These are phyloP conservation scores for Phylloporus scabripes DNA, from an alignment of 768 basidiomycete genomes.

Conservation along the genomic window DNA sequence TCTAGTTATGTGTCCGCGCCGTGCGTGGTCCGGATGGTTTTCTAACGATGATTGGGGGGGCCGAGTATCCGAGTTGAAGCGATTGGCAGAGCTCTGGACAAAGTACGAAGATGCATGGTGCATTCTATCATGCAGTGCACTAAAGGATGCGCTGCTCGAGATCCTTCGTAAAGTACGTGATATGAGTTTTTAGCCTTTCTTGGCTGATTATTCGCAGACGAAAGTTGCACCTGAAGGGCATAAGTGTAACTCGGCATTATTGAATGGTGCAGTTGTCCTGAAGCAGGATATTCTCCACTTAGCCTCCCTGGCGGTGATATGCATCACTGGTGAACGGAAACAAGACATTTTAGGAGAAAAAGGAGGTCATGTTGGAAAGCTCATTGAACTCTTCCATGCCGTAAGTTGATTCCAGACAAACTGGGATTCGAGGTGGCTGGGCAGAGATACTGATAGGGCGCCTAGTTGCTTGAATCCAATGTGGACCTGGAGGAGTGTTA, in stretches of 20 bases:
- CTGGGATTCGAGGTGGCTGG: neutral
- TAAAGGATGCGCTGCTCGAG: constrained; percentile 9
- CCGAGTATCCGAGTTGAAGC: constrained; percentile 7
- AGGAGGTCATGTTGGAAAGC: neutral
- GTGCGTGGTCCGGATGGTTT: constrained; percentile 11
- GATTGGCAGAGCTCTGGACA: constrained; percentile 7
- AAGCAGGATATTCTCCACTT: constrained; percentile 18
- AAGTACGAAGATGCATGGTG: constrained; percentile 2
- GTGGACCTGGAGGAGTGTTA: constrained; percentile 15
- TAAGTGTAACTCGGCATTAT: constrained; percentile 21
- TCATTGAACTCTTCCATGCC: constrained; percentile 22
- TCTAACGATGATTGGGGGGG: constrained; percentile 6
- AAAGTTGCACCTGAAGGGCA: constrained; percentile 9
- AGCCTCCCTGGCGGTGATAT: constrained; percentile 11
- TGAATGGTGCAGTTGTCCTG: constrained; percentile 14
- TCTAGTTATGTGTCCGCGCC: constrained; percentile 13
- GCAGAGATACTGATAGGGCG: constrained; percentile 1
- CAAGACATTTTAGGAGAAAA: constrained; percentile 1
- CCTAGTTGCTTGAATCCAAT: constrained; percentile 20
- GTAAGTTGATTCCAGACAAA: constrained; percentile 11
- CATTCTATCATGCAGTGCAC: constrained; percentile 9
- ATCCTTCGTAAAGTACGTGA: constrained; percentile 16
- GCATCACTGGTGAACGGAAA: constrained; percentile 7
- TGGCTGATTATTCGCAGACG: constrained; percentile 13
- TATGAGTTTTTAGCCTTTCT: neutral